Base-by-base conservation (phyloP, 768 basidiomycete genomes). In the Myochromella boudieri region DNA sequence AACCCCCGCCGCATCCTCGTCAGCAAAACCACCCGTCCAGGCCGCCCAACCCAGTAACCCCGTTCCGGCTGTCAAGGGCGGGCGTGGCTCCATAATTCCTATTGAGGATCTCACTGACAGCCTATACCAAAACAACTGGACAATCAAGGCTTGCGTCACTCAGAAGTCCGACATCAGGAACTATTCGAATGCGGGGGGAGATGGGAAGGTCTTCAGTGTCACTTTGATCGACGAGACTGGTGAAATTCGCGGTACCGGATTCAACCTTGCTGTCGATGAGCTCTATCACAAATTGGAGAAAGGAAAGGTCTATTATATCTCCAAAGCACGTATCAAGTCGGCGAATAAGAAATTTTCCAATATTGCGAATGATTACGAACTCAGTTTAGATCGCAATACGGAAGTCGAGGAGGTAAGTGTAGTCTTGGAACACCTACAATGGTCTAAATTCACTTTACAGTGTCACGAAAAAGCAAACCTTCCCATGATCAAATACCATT, bases 81-180 rank as follows among this genome's bases (percentile, higher is more conserved):
- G 60, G 11, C 69, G 67, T 27, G 65, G 60, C 39, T 67, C 68
- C 18, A 66, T 75, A n/a, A 76, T 85, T 65, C 95, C 95, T 1
- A 98, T 99, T 53, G 95, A 97, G 62, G 88, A 85, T 4, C 78
- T 98, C 37, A n/a, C n/a, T n/a, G n/a, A n/a, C n/a, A 94, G 89
- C 60, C 95, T 95, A 7, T 98, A 97, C 59, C 93, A 97, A 67
- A 97, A 95, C 71, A 91, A 91, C 66, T 99, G 95, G 95, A 94
- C 90, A 9, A 95, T 98, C 75, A 94, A 92, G 63, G 95, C 91
- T 22, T 86, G 91, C 33, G 91, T 97, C 38, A 87, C 84, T 10
- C 81, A 87, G 52, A 97, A 95, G 66, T 81, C 82, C 1, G 97
- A 97, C 0, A 82, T 98, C 60, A 85, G 81, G 56, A 80, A 80